Evolutionary conservation across 2,329 filamentous ascomycete genomes (phyloP).

Genomic region (Penicillium sp.): DNA sequence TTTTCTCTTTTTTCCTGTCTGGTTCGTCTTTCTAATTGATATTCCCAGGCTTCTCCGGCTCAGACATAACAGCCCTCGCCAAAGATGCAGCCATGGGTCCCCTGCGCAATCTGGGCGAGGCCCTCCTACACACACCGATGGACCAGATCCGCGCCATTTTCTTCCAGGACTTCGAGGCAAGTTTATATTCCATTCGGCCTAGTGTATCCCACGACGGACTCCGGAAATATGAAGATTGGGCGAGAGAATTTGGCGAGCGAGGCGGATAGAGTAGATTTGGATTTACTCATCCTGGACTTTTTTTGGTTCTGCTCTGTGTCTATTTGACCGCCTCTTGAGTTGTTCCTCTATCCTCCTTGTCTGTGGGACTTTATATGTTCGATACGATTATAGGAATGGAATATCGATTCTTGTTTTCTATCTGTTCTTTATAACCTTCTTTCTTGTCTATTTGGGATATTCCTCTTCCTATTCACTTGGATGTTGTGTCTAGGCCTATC

Average conservation of each 20-base stretch:
- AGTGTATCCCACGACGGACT: constrained; percentile 84
- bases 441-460: neutral
- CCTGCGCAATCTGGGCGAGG: constrained; percentile 83
- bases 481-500: neutral
- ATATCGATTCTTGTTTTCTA: neutral
- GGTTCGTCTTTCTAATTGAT: constrained; percentile 7
- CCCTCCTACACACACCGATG: constrained; percentile 84
- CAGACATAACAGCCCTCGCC: constrained; percentile 91
- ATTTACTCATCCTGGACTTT: neutral
- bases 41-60: constrained; percentile 86
- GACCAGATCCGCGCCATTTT: constrained; percentile 89
- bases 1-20: neutral
- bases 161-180: constrained; percentile 79
- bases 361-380: neutral
- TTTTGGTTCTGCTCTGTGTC: neutral
- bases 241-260: constrained; percentile 85
- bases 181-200: constrained; percentile 79
- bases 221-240: constrained; percentile 92
- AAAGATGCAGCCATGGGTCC: constrained; percentile 99
- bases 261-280: constrained; percentile 59
- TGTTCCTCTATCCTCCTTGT: neutral
- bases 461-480: neutral
- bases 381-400: constrained; percentile 5
- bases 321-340: constrained; percentile 1
- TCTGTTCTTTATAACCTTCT: neutral